A percentile compares a stretch with the other conserved stretches of the same genome.
Evolutionary conservation across 2,329 filamentous ascomycete species (phyloP).

Genomic region (Ceratocystiopsis minuta): DNA sequence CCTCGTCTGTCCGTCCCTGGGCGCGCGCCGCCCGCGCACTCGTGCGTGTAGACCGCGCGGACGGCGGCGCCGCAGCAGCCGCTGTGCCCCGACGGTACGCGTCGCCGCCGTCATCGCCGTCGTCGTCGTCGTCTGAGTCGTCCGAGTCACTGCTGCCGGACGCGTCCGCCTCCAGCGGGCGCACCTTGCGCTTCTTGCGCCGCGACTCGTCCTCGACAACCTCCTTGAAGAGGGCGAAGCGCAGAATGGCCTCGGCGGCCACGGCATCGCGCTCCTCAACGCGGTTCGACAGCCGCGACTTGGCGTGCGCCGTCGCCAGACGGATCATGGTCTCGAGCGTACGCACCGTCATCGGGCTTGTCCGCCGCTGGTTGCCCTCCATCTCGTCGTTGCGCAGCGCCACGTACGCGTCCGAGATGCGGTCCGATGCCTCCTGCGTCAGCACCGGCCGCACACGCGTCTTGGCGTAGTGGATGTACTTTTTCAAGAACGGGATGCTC

Average conservation of each 20-base stretch:
- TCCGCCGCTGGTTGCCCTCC: constrained; percentile 82
- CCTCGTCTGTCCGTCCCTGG: constrained; percentile 20
- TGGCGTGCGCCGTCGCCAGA: constrained; percentile 89
- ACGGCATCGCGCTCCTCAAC: constrained; percentile 82
- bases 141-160: constrained; percentile 37
- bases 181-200: constrained; percentile 64
- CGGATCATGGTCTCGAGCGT: constrained; percentile 96
- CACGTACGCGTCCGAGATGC: constrained; percentile 82
- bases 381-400: constrained; percentile 90
- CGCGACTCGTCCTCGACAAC: constrained; percentile 62
- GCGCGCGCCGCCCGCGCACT: constrained; percentile 10
- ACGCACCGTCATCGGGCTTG: constrained; percentile 88
- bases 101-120: constrained; percentile 25
- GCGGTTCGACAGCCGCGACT: constrained; percentile 68
- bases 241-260: constrained; percentile 72
- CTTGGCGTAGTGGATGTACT: constrained; percentile 98
- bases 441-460: constrained; percentile 74
- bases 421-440: constrained; percentile 78
- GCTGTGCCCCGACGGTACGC: constrained; percentile 24
- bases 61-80: constrained; percentile 16
- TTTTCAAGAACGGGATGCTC: constrained; percentile 96
- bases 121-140: constrained; percentile 41
- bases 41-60: constrained; percentile 13
- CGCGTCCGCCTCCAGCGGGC: constrained; percentile 18
- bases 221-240: constrained; percentile 96